Conservation (phyloP, 2,329 filamentous ascomycete species). For the Aspergillus quadrilineatus region DNA sequence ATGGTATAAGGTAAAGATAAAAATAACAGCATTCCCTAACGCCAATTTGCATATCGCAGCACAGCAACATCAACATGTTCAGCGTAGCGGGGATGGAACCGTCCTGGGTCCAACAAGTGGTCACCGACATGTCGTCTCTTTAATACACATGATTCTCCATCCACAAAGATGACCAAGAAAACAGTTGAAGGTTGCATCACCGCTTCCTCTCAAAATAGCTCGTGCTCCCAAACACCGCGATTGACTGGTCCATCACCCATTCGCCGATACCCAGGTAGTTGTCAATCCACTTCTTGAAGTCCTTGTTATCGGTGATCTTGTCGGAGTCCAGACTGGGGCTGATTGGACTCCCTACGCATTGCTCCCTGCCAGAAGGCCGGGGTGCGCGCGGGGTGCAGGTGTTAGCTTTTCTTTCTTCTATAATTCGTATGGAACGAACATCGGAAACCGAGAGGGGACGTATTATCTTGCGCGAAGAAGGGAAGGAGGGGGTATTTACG, state of each 20-base stretch:
- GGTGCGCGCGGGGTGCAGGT: constrained; percentile 27
- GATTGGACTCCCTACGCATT: constrained; percentile 30
- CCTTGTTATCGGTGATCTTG: constrained; percentile 77
- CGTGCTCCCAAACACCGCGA: constrained; percentile 84
- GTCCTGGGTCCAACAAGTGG: not conserved
- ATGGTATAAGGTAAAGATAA: constrained; percentile 14
- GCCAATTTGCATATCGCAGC: constrained; percentile 15
- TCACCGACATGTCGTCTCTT: not conserved
- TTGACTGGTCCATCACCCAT: constrained; percentile 97
- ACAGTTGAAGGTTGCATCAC: not conserved
- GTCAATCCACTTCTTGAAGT: constrained; percentile 83
- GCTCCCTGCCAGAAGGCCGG: constrained; percentile 9
- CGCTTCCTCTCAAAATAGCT: constrained; percentile 88
- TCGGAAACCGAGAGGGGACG: not conserved
- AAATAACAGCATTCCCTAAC: constrained; percentile 22
- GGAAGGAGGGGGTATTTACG: constrained; percentile 64
- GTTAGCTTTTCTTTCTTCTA: constrained; percentile 24
- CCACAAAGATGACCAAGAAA: not conserved
- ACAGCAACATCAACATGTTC: not conserved
- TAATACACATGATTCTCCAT: not conserved
- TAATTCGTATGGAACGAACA: not conserved
- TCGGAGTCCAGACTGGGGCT: constrained; percentile 81
- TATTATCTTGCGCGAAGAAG: not conserved
- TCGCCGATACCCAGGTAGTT: constrained; percentile 93
- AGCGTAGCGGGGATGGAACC: not conserved